These are phyloP conservation scores for Cudoniella acicularis DNA, from an alignment of 495 filamentous ascomycete species.

Conservation along the genomic window DNA sequence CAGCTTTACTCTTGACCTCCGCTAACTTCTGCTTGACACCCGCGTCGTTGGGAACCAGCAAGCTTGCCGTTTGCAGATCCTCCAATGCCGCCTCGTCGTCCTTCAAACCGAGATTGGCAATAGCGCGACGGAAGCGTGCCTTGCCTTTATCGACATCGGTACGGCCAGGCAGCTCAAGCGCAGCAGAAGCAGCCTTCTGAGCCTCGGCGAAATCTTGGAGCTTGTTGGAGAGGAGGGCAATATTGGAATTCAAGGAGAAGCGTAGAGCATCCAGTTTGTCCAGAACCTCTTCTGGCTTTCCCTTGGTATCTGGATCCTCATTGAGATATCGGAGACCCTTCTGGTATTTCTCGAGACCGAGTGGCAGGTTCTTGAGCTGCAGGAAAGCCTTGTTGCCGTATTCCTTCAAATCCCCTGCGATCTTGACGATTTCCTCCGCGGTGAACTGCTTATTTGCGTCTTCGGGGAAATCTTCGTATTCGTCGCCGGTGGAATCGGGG, in stretches of 20 bases:
- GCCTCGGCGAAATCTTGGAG: conserved; percentile 66
- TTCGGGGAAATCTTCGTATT: conserved; percentile 95
- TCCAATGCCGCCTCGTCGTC: conserved; percentile 81
- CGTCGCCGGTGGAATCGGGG: conserved; percentile 80
- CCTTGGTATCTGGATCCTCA: conserved; percentile 74
- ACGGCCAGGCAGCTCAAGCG: conserved; percentile 61
- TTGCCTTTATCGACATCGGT: conserved; percentile 81
- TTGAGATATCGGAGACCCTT: conserved; percentile 94
- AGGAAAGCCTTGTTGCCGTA: conserved; percentile 94
- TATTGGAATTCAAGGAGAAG: conserved; percentile 75
- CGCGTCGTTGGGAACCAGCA: conserved; percentile 71
- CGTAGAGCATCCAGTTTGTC: conserved; percentile 66
- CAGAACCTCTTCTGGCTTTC: conserved; percentile 63
- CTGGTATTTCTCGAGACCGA: conserved; percentile 91
- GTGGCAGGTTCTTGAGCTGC: conserved; percentile 52
- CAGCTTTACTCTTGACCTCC: conserved; percentile 68
- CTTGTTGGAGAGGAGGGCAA: conserved; percentile 77
- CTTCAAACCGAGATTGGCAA: conserved; percentile 68
- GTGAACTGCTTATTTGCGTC: conserved; percentile 53
- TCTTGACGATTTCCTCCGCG: conserved; percentile 64
- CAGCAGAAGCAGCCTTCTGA: conserved; percentile 64
- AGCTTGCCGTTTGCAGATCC: conserved; percentile 72
- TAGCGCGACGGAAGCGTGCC: conserved; percentile 76
- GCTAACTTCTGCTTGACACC: conserved; percentile 71
- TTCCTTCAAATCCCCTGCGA: conserved; percentile 84